Conservation (phyloP, 2,329 filamentous ascomycete genomes). For the Arthrobotrys pseudoclavata region DNA sequence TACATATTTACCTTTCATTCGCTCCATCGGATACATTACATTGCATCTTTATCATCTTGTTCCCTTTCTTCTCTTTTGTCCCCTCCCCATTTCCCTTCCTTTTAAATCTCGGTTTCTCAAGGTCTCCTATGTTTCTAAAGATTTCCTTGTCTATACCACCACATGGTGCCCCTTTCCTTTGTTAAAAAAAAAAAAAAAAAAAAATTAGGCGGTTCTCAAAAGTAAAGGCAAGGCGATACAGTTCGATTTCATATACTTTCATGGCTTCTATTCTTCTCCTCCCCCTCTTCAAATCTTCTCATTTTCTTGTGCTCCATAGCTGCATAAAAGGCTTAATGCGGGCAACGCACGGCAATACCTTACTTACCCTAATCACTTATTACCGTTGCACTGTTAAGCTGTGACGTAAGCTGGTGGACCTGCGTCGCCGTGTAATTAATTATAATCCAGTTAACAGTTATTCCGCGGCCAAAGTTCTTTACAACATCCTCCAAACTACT, state of each 20-base stretch:
- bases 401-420: background rate
- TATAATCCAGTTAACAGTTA: background rate
- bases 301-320: background rate
- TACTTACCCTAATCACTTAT: background rate
- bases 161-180: constrained; percentile 13
- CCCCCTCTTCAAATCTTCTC: background rate
- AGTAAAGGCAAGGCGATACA: constrained; percentile 25
- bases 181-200: background rate
- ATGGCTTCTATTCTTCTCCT: background rate
- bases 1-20: background rate
- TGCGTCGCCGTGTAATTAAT: constrained; percentile 8
- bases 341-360: background rate
- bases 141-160: constrained; percentile 9
- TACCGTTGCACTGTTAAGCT: background rate
- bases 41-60: background rate
- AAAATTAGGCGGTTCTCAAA: constrained; percentile 12
- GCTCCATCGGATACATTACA: background rate
- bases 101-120: background rate
- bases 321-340: background rate
- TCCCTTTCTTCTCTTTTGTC: background rate
- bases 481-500: background rate
- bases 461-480: constrained; percentile 4
- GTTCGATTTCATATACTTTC: constrained; percentile 16
- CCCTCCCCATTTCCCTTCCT: background rate
- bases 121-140: background rate